phyloP scores from a whole-genome alignment of 192 early-diverging fungal species.

The Phycomyces nitens region DNA sequence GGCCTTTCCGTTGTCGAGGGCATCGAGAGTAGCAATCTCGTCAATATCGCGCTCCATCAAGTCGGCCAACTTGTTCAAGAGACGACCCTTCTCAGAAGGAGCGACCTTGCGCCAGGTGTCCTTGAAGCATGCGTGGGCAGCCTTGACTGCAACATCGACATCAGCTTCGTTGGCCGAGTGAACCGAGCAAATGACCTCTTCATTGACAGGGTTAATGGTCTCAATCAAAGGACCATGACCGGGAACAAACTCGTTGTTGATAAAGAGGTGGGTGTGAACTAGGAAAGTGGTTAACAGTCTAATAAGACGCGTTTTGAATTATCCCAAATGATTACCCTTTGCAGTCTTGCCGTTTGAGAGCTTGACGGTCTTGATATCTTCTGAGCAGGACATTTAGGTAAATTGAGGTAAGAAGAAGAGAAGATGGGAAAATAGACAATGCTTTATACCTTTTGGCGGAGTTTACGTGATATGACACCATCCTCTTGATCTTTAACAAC shows the following conservation, averaged over 20 bases:
- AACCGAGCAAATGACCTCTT: constrained; percentile 34
- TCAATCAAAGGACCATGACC: constrained; percentile 36
- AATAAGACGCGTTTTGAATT: no score
- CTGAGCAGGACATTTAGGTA: no score
- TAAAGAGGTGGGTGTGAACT: constrained; percentile 41
- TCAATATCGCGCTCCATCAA: constrained; percentile 48
- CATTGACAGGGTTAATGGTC: constrained; percentile 37
- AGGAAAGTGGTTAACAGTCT: neutral
- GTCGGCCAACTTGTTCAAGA: constrained; percentile 60
- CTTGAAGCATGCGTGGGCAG: constrained; percentile 34
- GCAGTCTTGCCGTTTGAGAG: no score
- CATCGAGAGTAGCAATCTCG: constrained; percentile 58
- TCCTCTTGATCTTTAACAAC: no score
- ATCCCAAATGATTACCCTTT: no score
- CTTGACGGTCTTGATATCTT: no score
- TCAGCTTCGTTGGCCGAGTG: constrained; percentile 34
- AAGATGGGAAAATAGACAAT: no score
- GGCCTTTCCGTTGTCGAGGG: constrained; percentile 78
- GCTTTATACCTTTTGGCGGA: no score
- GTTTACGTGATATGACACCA: no score
- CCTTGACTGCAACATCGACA: constrained; percentile 37
- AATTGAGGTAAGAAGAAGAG: no score
- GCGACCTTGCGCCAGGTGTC: constrained; percentile 57
- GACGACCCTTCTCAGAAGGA: constrained; percentile 46
- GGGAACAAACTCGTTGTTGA: constrained; percentile 43